A percentile compares a stretch with the other conserved stretches of the same genome.
Evolutionary conservation across 352 stramenopile genomes (phyloP).

Genomic region (Pythium sp.): DNA sequence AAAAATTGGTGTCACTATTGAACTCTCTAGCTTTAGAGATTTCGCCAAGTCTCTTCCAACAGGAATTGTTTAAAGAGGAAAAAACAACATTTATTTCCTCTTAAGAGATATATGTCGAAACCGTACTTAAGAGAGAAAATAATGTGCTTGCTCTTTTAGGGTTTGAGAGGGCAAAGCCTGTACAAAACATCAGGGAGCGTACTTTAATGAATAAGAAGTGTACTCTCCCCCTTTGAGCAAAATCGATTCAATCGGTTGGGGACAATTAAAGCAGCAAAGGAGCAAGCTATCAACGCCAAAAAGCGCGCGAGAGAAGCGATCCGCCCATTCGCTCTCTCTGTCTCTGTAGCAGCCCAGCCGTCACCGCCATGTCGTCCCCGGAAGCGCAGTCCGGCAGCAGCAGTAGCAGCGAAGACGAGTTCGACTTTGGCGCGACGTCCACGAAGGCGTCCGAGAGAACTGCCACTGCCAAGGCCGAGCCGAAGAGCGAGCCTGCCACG

Average conservation of each 20-base stretch:
- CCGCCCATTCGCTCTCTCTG: not conserved
- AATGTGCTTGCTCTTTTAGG: too few species aligned
- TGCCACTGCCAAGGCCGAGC: conserved; percentile 16
- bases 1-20: too few species aligned
- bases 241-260: not conserved
- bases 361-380: conserved; percentile 67
- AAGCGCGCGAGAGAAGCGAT: not conserved
- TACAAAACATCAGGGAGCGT: too few species aligned
- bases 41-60: too few species aligned
- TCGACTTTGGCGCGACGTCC: conserved; percentile 49
- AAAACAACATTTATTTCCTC: too few species aligned
- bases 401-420: conserved; percentile 78
- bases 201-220: too few species aligned
- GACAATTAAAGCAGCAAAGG: not conserved
- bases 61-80: too few species aligned
- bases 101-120: too few species aligned
- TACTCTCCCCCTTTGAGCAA: not conserved
- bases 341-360: not conserved
- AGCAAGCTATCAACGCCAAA: too few species aligned
- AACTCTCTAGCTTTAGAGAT: too few species aligned
- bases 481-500: conserved; percentile 6
- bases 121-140: too few species aligned
- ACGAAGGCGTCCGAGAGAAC: conserved; percentile 18
- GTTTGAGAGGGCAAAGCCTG: too few species aligned
- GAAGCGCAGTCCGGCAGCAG: conserved; percentile 54